Evolutionary conservation across 208 protist genomes (phyloP).

Genomic region (Leishmania tarentolae): DNA sequence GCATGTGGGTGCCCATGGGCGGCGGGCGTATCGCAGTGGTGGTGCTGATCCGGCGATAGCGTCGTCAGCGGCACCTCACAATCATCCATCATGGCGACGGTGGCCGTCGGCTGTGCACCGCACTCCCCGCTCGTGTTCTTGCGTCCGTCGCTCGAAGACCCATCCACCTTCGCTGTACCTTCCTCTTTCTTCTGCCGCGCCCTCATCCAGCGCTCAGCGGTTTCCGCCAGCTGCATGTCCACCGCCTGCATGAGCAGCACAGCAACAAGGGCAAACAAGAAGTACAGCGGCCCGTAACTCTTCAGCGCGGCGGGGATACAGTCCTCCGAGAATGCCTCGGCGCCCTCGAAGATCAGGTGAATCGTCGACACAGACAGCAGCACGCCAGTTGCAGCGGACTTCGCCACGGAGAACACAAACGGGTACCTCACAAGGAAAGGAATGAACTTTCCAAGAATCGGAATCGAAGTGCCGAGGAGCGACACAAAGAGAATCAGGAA

Average conservation of each 20-base stretch:
- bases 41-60: neutral
- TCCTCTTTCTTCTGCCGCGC: neutral
- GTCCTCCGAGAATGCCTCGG: slow-evolving; percentile 31
- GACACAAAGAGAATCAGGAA: slow-evolving; percentile 58
- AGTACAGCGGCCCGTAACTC: slow-evolving; percentile 41
- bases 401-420: slow-evolving; percentile 49
- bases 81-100: neutral
- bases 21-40: neutral
- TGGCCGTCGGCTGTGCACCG: neutral
- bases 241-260: slow-evolving; percentile 63
- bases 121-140: neutral
- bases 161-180: neutral
- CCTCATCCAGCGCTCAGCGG: slow-evolving; percentile 44
- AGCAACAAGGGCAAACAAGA: slow-evolving; percentile 54
- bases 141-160: neutral
- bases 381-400: slow-evolving; percentile 55
- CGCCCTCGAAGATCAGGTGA: slow-evolving; percentile 53
- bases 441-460: slow-evolving; percentile 54
- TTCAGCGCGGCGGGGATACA: slow-evolving; percentile 37
- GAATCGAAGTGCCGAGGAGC: slow-evolving; percentile 43
- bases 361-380: slow-evolving; percentile 54
- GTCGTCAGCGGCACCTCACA: neutral
- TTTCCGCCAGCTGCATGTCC: slow-evolving; percentile 38
- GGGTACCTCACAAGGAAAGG: slow-evolving; percentile 37
- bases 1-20: slow-evolving; percentile 37